Evolutionary conservation across 306 rosid genomes (phyloP), one percentile per base, ranked within the genome.

Genomic region (Canavalia gladiata): DNA sequence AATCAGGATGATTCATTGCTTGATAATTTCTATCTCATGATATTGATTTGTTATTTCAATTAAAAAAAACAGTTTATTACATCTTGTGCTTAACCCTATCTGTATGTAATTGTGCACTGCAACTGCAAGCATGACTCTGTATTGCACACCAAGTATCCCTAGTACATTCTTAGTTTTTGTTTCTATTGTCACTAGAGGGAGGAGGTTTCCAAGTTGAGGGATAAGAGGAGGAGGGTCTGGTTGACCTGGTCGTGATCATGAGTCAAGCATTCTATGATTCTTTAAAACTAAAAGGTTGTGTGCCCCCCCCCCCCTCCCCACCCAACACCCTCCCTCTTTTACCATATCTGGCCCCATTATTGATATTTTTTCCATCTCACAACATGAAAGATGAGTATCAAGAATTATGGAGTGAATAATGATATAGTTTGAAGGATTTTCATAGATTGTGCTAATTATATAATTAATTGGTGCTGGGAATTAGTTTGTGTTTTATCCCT

Each of bases 151-250:
- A 18, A 18, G 25, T 18, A 18, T 18, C 25, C 25, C 25, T 18
- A 18, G 25, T 18, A 18, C 25, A 12, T 12, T 82, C 10, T 80
- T 1, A 13, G 10, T 69, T 46, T 13, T 66, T 18, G n/a, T 54
- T 71, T 66, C 57, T 42, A 72, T 77, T 81, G 77, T 78, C 68
- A 33, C 77, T 50, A 84, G 88, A 88, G 85, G 86, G 78, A 66
- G 90, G 87, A 59, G 86, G 65, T 75, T 78, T 60, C 79, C 86
- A 73, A 91, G 90, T 68, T 82, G 89, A 90, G 97, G 88, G 31
- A 82, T 67, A 7, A 54, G 4, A 6, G 58, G 3, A 54, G 88
- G 89, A 77, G 86, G 81, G 31, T 91, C 80, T 35, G 91, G 90
- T 59, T 83, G 87, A 84, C 89, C 88, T 75, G 91, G 91, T 68